Base-by-base conservation (phyloP, 192 early-diverging fungal genomes). In the Gaertneriomyces semiglobifer region DNA sequence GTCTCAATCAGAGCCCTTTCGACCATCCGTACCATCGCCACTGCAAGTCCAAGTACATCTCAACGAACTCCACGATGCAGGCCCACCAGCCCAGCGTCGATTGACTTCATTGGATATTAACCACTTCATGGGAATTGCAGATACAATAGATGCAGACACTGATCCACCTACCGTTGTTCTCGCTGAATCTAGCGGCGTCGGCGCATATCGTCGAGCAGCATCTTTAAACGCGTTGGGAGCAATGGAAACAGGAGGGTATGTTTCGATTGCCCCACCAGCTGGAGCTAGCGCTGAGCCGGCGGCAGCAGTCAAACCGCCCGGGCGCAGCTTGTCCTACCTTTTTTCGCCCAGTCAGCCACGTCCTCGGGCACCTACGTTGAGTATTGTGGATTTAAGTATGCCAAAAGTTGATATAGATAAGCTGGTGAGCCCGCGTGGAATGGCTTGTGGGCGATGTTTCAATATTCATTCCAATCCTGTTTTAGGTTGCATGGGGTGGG, bases 51-150 rank as follows among this genome's bases (percentile, higher is more conserved):
- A 33, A 33, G 25, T 33, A 33, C 25, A 33, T 2, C 25, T 33
- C 0, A 33, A 33, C 25, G 25, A 33, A 33, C 25, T 33, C 1
- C 25, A 33, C 25, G 55, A 16, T 39, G 18, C 55, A 16, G 16
- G 39, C 4, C 44, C 53, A 1, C 53, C 11, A n/a, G 55, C 18
- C 11, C 53, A 58, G 25, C 54, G 65, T 8, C 65, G 65, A 5
- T 44, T 66, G 7, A 58, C 65, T 1, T 56, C 54, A 3, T 47
- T 66, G 7, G 65, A 66, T 41, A 66, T 66, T 25, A 66, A 20
- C 41, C 65, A 66, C 41, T 66, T 66, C 39, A 66, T 66, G 65
- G 55, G 65, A 1, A 66, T 66, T 25, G 65, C 65, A 3, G 65
- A 66, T 33, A 66, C 55, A 12, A 44, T 66, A 6, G 54, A 66